These are phyloP conservation scores for Podospora comata DNA, from an alignment of 495 filamentous ascomycete genomes.

Conservation along the genomic window DNA sequence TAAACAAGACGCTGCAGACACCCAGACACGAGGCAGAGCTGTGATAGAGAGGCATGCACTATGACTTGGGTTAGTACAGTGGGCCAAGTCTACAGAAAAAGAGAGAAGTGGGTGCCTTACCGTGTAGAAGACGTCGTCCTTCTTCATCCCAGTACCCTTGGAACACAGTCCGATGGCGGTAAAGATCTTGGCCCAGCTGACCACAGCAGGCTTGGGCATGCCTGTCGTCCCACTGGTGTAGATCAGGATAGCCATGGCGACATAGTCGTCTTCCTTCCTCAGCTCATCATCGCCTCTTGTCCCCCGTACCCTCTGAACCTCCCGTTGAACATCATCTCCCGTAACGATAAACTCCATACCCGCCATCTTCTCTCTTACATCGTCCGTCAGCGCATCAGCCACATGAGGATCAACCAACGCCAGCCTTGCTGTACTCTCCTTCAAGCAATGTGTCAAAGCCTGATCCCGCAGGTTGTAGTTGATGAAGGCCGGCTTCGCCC, in stretches of 20 bases:
- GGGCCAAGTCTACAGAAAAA: neutral
- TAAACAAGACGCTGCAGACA: conserved; percentile 53
- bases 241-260: conserved; percentile 70
- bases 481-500: conserved; percentile 50
- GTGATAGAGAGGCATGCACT: conserved; percentile 96
- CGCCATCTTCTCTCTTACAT: conserved; percentile 38
- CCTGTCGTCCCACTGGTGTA: conserved; percentile 89
- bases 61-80: neutral
- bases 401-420: conserved; percentile 81
- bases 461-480: conserved; percentile 53
- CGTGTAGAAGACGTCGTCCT: conserved; percentile 73
- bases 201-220: conserved; percentile 82
- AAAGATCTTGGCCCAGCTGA: conserved; percentile 69
- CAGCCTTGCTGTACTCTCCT: conserved; percentile 75
- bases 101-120: conserved; percentile 38
- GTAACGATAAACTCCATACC: conserved; percentile 58
- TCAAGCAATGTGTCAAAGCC: conserved; percentile 50
- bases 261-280: conserved; percentile 50
- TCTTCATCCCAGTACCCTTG: conserved; percentile 52
- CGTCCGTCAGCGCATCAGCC: conserved; percentile 39
- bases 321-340: conserved; percentile 54
- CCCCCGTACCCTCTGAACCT: conserved; percentile 51
- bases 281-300: conserved; percentile 59
- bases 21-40: conserved; percentile 72
- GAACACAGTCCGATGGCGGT: conserved; percentile 51